Evolutionary conservation across 108 stramenopile genomes (phyloP).

Genomic region (Fragilaria crotonensis): DNA sequence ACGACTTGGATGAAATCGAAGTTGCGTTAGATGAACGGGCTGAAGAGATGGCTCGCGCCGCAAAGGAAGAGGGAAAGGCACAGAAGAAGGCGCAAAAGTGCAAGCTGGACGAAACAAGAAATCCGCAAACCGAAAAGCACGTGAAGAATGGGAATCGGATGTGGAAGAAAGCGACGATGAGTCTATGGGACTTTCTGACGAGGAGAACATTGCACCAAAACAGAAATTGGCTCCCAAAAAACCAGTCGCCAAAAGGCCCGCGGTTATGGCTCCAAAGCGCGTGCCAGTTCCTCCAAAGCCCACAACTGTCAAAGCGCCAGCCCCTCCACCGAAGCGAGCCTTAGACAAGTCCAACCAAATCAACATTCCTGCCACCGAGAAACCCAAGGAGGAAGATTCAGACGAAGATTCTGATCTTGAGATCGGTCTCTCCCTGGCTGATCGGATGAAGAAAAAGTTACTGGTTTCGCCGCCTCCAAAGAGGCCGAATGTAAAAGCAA

Average conservation of each 20-base stretch:
- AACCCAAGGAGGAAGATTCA: too few relatives aligned
- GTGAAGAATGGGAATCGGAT: conserved; percentile 24
- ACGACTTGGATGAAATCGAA: conserved; percentile 92
- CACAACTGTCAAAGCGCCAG: neutral
- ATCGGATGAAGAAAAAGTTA: conserved; percentile 20
- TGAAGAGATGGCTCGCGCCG: conserved; percentile 32
- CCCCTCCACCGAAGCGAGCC: neutral
- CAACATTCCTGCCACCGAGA: neutral
- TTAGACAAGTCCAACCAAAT: neutral
- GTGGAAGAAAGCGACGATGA: conserved; percentile 42
- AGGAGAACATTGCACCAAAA: conserved; percentile 31
- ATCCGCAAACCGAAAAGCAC: conserved; percentile 21
- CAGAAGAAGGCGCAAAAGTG: conserved; percentile 47
- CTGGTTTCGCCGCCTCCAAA: conserved; percentile 21
- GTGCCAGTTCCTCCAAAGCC: conserved; percentile 11
- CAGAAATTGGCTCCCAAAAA: conserved; percentile 5
- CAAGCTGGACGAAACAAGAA: too few relatives aligned
- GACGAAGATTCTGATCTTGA: too few relatives aligned
- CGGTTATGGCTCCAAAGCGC: conserved; percentile 6
- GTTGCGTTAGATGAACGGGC: conserved; percentile 83
- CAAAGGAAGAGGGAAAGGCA: conserved; percentile 49
- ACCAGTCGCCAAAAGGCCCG: conserved; percentile 4
- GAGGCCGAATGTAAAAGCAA: conserved; percentile 2
- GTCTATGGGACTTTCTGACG: conserved; percentile 52
- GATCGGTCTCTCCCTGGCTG: conserved; percentile 13